Evolutionary conservation across 148 eudicot species (phyloP).

Genomic region (Silene latifolia): DNA sequence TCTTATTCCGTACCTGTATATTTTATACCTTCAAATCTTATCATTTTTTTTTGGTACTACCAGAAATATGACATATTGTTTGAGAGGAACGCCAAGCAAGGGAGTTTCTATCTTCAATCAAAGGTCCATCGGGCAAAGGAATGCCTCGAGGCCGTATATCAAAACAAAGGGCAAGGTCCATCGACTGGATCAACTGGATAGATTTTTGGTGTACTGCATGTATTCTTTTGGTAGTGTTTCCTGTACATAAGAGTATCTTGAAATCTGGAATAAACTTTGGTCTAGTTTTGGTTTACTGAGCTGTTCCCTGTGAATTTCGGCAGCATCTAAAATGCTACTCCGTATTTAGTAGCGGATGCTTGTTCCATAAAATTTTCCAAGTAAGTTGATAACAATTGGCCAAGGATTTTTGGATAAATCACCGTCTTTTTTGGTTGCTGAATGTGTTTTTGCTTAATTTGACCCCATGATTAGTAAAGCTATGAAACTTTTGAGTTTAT

Average conservation of each 20-base stretch:
- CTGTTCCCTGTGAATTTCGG: background rate
- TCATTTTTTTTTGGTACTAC: background rate
- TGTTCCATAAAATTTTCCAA: background rate
- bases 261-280: background rate
- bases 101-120: constrained; percentile 85
- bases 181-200: constrained; percentile 30
- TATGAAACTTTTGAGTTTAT: too few relatives aligned
- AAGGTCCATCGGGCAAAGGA: constrained; percentile 90
- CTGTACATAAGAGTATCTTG: constrained; percentile 21
- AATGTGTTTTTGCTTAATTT: too few relatives aligned
- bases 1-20: background rate
- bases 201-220: background rate
- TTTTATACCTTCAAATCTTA: background rate
- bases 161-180: constrained; percentile 48
- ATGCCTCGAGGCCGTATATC: constrained; percentile 61
- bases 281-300: background rate
- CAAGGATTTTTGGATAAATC: too few relatives aligned
- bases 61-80: constrained; percentile 77
- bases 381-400: background rate
- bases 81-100: constrained; percentile 73
- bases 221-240: background rate
- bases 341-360: background rate
- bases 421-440: too few relatives aligned
- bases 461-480: too few relatives aligned
- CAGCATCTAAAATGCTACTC: background rate